Base-by-base conservation (phyloP, 2,329 filamentous ascomycete species). In the Coleophoma crateriformis region DNA sequence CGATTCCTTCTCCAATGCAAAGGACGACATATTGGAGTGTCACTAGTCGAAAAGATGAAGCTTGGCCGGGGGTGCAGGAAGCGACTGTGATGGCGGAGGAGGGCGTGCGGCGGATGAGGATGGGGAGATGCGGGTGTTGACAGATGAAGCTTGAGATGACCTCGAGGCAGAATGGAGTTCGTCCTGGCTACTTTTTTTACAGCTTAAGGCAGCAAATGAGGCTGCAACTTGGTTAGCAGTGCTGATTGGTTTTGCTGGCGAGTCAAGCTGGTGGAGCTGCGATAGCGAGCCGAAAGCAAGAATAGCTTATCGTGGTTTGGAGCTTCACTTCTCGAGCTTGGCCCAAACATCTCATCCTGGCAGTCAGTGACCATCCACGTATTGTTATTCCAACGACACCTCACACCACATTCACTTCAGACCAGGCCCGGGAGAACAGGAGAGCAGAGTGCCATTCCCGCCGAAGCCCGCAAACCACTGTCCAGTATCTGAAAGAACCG, bases 1-100 rank as follows among this genome's bases (percentile, higher is more conserved):
- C 69, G 71, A 77, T 40, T 70, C 67, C 59, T 67, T 64, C 54
- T 64, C 64, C 34, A 63, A 51, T 46, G 54, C 56, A 47, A 62
- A 50, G 43, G 55, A 57, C 50, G 61, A 62, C 61, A 63, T 64
- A 45, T 52, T 58, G 49, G 43, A 44, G 20, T 45, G 15, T 37
- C 19, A 47, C 17, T 32, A 41, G 43, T 46, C 27, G 33, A 42
- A 51, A 15, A 47, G 14, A 38, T 38, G 13, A 17, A 38, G 35
- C 14, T 38, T 38, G 35, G 12, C 35, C 14, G 12, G 35, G 19
- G 35, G 35, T 38, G 33, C 19, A 47, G 15, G 38, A 20, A 40
- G 38, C 41, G 49, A 40, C 13, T 33, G 38, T 44, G 27, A n/a
- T 19, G 19, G 27, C 13, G 34, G 15, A 45, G 37, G 46, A 33